These are phyloP conservation scores for Phaeodactylum tricornutum DNA, from an alignment of 108 stramenopile genomes.

Conservation along the genomic window DNA sequence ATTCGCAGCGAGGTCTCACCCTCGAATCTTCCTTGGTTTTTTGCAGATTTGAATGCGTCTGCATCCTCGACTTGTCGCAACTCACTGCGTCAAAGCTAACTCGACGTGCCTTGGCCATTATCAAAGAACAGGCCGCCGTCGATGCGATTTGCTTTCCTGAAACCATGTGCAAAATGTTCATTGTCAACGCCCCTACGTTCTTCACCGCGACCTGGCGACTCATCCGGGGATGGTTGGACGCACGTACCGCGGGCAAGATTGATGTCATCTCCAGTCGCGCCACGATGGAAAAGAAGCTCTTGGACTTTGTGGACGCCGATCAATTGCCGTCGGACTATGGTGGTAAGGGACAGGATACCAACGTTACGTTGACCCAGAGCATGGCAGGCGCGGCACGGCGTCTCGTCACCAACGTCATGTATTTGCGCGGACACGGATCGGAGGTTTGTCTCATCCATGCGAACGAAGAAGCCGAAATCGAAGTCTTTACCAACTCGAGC, in stretches of 20 bases:
- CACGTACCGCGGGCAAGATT: slow-evolving; percentile 72
- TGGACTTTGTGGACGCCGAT: slow-evolving; percentile 57
- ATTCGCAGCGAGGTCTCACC: background rate
- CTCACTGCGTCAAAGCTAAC: slow-evolving; percentile 53
- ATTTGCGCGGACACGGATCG: slow-evolving; percentile 42
- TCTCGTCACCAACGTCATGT: slow-evolving; percentile 44
- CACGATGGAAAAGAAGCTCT: slow-evolving; percentile 48
- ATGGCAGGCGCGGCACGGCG: slow-evolving; percentile 43
- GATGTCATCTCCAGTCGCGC: slow-evolving; percentile 59
- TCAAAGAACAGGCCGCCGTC: slow-evolving; percentile 79
- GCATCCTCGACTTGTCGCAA: slow-evolving; percentile 55
- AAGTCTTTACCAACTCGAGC: slow-evolving; percentile 51
- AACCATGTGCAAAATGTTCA: slow-evolving; percentile 67
- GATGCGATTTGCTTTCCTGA: slow-evolving; percentile 86
- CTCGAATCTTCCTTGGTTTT: background rate
- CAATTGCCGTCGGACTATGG: slow-evolving; percentile 75
- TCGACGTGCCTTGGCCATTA: slow-evolving; percentile 46
- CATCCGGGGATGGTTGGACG: slow-evolving; percentile 81
- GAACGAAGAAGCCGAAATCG: slow-evolving; percentile 47
- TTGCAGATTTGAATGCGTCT: slow-evolving; percentile 57
- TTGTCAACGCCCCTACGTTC: slow-evolving; percentile 80
- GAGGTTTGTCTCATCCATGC: slow-evolving; percentile 31
- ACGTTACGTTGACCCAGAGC: slow-evolving; percentile 14
- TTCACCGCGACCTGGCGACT: slow-evolving; percentile 71
- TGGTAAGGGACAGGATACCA: slow-evolving; percentile 50